Percentiles rank a stretch among this genome's conserved stretches.
Evolutionary conservation across 306 rosid genomes (phyloP).

Genomic region (Cucumis cinereus): DNA sequence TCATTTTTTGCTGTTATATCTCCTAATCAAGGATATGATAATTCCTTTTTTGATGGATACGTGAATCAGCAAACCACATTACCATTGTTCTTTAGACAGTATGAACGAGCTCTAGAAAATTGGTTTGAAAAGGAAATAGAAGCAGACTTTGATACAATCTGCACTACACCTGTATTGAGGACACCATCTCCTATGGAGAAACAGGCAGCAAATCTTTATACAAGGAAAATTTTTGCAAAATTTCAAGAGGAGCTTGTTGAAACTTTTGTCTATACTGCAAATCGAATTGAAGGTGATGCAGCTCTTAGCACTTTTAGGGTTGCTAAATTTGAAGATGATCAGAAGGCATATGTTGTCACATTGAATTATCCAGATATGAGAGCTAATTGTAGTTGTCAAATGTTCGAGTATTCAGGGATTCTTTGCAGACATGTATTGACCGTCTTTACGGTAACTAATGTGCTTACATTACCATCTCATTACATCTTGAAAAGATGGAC

Average conservation of each 20-base stretch:
- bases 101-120: slow-evolving; percentile 70
- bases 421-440: slow-evolving; percentile 87
- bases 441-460: slow-evolving; percentile 78
- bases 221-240: slow-evolving; percentile 63
- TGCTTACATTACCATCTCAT: slow-evolving; percentile 71
- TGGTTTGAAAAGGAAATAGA: slow-evolving; percentile 76
- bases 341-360: slow-evolving; percentile 54
- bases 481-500: slow-evolving; percentile 92
- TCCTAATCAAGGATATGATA: slow-evolving; percentile 53
- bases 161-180: slow-evolving; percentile 59
- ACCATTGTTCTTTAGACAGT: slow-evolving; percentile 86
- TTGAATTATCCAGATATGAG: slow-evolving; percentile 61
- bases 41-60: slow-evolving; percentile 74
- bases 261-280: slow-evolving; percentile 85
- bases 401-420: slow-evolving; percentile 92
- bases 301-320: slow-evolving; percentile 73
- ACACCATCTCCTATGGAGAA: slow-evolving; percentile 97
- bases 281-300: slow-evolving; percentile 80
- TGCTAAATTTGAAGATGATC: slow-evolving; percentile 84
- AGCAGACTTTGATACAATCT: slow-evolving; percentile 75
- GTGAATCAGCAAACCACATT: slow-evolving; percentile 73
- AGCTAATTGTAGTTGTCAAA: slow-evolving; percentile 85
- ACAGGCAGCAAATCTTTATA: slow-evolving; percentile 80
- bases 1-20: slow-evolving; percentile 61
- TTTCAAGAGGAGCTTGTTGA: slow-evolving; percentile 94